These are phyloP conservation scores for Mortierella sp. DNA, from an alignment of 371 early-diverging fungal genomes.

Conservation along the genomic window DNA sequence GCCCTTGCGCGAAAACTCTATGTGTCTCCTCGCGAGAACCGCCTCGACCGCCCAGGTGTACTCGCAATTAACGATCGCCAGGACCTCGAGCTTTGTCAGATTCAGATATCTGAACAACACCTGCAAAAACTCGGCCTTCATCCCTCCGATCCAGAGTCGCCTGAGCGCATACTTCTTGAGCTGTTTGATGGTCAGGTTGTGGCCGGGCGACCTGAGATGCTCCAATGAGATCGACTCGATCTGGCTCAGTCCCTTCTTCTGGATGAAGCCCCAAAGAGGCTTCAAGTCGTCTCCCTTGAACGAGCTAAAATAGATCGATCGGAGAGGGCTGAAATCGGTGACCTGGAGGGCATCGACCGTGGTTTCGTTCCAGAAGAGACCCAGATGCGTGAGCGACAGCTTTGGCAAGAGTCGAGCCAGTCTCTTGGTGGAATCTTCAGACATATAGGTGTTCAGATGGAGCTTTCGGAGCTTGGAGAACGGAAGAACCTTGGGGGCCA, in stretches of 20 bases:
- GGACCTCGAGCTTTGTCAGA: neutral
- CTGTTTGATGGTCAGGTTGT: neutral
- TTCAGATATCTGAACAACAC: neutral
- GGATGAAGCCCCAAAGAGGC: slow-evolving; percentile 9
- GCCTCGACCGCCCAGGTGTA: neutral
- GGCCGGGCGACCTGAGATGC: neutral
- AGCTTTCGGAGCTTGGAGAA: slow-evolving; percentile 11
- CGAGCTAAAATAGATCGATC: neutral
- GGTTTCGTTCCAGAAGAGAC: neutral
- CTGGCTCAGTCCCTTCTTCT: neutral
- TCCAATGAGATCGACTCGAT: slow-evolving; percentile 4
- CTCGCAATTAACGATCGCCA: slow-evolving; percentile 8
- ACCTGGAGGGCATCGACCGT: neutral
- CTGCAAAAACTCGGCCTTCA: neutral
- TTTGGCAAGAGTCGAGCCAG: slow-evolving; percentile 3
- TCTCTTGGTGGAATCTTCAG: neutral
- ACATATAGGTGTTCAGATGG: neutral
- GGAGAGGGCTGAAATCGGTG: neutral
- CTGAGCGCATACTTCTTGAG: neutral
- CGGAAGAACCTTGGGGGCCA: neutral
- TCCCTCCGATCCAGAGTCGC: slow-evolving; percentile 18
- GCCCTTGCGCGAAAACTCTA: neutral
- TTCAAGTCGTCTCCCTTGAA: neutral
- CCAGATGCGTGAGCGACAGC: slow-evolving; percentile 13
- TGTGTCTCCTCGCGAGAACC: neutral